Conservation (phyloP, 306 rosid species). For the Vigna mungo region DNA sequence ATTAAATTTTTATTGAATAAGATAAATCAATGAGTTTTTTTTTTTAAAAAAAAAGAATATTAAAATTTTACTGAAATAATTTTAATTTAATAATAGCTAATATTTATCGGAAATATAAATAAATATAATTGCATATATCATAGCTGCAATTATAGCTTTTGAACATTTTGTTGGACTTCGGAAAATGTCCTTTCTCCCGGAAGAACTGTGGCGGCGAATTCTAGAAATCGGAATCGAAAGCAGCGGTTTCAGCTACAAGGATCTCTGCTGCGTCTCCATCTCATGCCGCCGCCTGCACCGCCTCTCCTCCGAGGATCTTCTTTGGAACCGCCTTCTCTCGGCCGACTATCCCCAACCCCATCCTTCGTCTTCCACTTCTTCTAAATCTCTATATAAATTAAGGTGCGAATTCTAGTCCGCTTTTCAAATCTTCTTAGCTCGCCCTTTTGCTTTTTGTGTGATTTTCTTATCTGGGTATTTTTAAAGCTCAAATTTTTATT, state of each 20-base stretch:
- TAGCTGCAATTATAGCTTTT: not conserved
- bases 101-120: not conserved
- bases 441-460: not conserved
- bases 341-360: conserved; percentile 55
- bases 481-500: conserved; percentile 26
- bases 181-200: conserved; percentile 59
- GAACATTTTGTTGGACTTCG: not conserved
- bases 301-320: conserved; percentile 61
- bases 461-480: conserved; percentile 18
- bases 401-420: conserved; percentile 42
- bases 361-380: conserved; percentile 24
- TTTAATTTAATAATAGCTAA: not conserved
- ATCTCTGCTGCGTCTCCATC: conserved; percentile 78
- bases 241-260: conserved; percentile 54
- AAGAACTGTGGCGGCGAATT: conserved; percentile 74
- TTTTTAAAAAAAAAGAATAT: not conserved
- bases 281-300: conserved; percentile 65
- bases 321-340: conserved; percentile 72
- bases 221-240: conserved; percentile 63
- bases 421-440: not conserved
- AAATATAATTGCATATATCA: too few relatives aligned
- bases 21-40: too few relatives aligned
- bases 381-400: conserved; percentile 63
- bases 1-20: too few relatives aligned
- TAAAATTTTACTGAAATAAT: not conserved